These are phyloP conservation scores for Mrakia hoshinonis DNA, from an alignment of 768 basidiomycete genomes.

Conservation along the genomic window DNA sequence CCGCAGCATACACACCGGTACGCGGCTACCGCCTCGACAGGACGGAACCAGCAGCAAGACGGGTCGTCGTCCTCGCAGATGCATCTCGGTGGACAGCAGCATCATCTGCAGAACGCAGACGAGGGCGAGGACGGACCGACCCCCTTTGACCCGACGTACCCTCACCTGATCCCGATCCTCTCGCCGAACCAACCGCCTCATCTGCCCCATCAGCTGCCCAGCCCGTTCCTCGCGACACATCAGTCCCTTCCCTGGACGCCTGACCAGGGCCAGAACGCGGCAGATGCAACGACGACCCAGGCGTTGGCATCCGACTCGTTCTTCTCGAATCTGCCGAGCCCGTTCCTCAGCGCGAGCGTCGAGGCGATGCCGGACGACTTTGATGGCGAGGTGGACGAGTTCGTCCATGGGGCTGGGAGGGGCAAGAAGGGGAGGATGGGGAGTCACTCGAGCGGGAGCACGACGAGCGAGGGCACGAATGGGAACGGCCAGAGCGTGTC, in stretches of 20 bases:
- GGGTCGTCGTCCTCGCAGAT: neutral
- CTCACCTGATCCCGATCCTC: conserved; percentile 8
- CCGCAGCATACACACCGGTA: too few species aligned
- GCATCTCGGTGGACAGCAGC: neutral
- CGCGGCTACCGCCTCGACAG: too few species aligned
- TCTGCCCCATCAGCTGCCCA: conserved; percentile 11
- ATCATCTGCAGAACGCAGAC: neutral
- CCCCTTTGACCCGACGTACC: conserved; percentile 19
- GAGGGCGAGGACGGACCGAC: neutral
- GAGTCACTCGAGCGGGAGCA: neutral
- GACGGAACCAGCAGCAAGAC: too few species aligned
- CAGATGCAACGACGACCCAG: neutral
- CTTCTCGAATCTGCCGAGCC: conserved; percentile 6
- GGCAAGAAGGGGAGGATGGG: neutral
- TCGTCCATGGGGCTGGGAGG: neutral
- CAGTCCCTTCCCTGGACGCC: conserved; percentile 2
- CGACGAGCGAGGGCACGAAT: neutral
- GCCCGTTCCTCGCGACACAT: conserved; percentile 4
- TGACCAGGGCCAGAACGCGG: neutral
- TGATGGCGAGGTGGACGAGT: conserved; percentile 1
- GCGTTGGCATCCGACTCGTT: conserved; percentile 2
- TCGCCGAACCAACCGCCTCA: neutral
- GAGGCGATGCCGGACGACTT: conserved; percentile 16
- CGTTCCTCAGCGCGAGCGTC: conserved; percentile 11
- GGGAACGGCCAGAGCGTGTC: neutral